Evolutionary conservation across 352 stramenopile genomes (phyloP), one percentile per base, ranked within the genome.

Genomic region (Albugo laibachii): DNA sequence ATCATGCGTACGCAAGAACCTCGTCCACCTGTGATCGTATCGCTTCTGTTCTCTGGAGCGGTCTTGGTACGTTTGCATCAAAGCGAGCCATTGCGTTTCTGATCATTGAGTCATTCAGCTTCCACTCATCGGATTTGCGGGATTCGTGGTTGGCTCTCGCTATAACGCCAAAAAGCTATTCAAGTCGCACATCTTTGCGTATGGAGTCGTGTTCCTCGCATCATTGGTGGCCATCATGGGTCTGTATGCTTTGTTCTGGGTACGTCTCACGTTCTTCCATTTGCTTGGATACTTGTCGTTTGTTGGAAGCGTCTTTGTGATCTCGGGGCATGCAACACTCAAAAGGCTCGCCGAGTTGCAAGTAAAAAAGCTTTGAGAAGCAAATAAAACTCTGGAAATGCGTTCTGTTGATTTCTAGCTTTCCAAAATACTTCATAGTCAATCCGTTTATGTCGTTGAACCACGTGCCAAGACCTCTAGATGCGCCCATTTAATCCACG

Each of bases 401-500:
- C 8, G 24, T 3, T 31, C 8, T 31, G 24, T 31, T 31, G 8
- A 31, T 31, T 31, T 31, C 3, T 31, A 31, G 24, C 24, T 31
- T 31, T 8, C 3, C 24, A 3, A 31, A 8, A 31, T 8, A 31
- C 24, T 31, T 31, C 24, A 31, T 31, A 3, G 3, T 8, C 24
- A 8, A 31, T 31, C 8, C 8, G 3, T 3, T 8, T 31, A 8
- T 8, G 24, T 31, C 3, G 24, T 31, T 31, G 24, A 31, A 3
- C 24, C 24, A 48, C 20, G 43, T 11, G 43, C 43, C 56, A 94
- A 93, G 35, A 88, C 80, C 59, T 95, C 74, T 11, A 93, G 75
- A 59, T 97, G 98, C 14, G 94, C 93, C 92, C 93, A 98, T 65
- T 95, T 92, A 61, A 99, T 83, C 95, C 95, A 99, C 11, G 95